A percentile compares a stretch with the other conserved stretches of the same genome.
These are phyloP conservation scores for Aureobasidium sp. DNA, from an alignment of 2,329 filamentous ascomycete species.

Conservation along the genomic window DNA sequence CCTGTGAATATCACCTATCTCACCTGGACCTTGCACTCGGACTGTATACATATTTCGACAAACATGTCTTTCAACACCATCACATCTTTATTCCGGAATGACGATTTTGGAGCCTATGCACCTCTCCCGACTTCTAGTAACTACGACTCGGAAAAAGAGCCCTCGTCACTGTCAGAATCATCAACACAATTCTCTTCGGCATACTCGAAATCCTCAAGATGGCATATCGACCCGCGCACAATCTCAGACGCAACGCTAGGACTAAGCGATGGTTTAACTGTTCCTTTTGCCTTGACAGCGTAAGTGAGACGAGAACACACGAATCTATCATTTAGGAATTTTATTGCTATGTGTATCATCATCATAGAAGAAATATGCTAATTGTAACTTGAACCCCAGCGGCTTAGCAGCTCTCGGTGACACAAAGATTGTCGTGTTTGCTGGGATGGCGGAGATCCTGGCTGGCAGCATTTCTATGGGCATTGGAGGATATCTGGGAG, in stretches of 20 bases:
- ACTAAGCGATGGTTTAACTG: conserved; percentile 37
- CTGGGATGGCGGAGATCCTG: conserved; percentile 35
- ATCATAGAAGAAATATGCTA: not conserved
- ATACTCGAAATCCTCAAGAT: not conserved
- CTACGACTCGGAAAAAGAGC: not conserved
- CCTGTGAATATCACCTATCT: not conserved
- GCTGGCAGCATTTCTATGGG: conserved; percentile 39
- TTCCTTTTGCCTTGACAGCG: conserved; percentile 35
- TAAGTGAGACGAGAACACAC: too few relatives aligned
- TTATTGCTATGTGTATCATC: too few relatives aligned
- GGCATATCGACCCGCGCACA: conserved; percentile 31
- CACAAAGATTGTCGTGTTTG: conserved; percentile 34
- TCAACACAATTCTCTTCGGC: not conserved
- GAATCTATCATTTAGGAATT: too few relatives aligned
- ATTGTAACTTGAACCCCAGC: not conserved
- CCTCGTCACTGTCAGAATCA: not conserved
- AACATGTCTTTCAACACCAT: not conserved
- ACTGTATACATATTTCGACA: not conserved
- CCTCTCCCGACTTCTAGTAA: not conserved
- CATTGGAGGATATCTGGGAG: conserved; percentile 38
- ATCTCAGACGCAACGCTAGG: conserved; percentile 41
- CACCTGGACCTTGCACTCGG: not conserved
- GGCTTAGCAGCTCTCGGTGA: conserved; percentile 35
- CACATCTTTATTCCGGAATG: not conserved
- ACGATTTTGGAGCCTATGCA: not conserved